These are phyloP conservation scores for Alternaria alternata DNA, from an alignment of 2,329 filamentous ascomycete species.

Conservation along the genomic window DNA sequence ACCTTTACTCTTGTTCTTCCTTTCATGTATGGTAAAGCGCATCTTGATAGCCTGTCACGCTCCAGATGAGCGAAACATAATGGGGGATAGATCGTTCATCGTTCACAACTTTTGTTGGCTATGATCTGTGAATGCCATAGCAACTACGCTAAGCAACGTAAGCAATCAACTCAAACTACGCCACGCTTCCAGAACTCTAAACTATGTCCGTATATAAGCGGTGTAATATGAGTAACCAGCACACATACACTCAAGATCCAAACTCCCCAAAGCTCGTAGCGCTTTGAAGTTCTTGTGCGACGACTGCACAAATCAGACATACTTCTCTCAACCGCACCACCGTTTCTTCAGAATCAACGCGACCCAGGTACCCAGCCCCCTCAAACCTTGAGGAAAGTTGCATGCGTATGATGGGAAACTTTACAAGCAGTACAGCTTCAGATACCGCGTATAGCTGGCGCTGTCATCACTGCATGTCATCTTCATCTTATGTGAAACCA, in stretches of 20 bases:
- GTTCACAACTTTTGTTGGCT: not conserved
- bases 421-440: not conserved
- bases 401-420: slow-evolving; percentile 5
- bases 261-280: not conserved
- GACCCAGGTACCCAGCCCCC: not conserved
- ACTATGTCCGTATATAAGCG: not conserved
- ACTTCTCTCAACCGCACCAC: not conserved
- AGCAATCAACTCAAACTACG: not conserved
- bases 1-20: not conserved
- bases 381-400: not conserved
- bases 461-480: not conserved
- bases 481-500: accelerated
- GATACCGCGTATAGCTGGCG: slow-evolving; percentile 5
- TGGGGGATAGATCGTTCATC: not conserved
- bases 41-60: not conserved
- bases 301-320: not conserved
- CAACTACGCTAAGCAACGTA: not conserved
- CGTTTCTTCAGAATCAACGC: not conserved
- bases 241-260: not conserved
- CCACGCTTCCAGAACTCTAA: not conserved
- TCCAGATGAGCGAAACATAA: not conserved
- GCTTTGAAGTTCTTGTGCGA: not conserved
- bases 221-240: not conserved
- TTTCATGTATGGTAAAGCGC: not conserved
- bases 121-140: not conserved